These are phyloP conservation scores for Volvox africanus DNA, from an alignment of 139 green algal species.

Conservation along the genomic window DNA sequence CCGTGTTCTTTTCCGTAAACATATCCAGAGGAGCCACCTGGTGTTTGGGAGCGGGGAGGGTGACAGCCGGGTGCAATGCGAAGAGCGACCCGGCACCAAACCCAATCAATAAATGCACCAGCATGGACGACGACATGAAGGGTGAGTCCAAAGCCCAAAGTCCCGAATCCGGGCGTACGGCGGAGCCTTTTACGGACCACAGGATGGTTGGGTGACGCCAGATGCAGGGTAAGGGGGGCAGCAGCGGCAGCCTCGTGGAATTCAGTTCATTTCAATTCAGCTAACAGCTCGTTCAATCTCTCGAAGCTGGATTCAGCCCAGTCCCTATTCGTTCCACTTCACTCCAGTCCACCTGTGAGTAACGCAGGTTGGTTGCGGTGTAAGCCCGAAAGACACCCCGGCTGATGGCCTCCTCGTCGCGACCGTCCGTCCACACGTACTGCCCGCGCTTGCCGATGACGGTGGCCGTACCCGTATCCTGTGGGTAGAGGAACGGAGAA, in stretches of 20 bases:
- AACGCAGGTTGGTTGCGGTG: constrained; percentile 60
- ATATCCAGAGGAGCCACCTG: constrained; percentile 66
- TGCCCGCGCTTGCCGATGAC: constrained; percentile 66
- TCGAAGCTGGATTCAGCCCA: no score
- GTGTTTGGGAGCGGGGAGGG: no score
- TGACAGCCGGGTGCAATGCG: no score
- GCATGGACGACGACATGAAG: neutral
- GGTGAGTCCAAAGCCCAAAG: neutral
- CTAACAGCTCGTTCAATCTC: no score
- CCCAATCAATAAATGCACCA: no score
- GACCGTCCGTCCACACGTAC: constrained; percentile 66
- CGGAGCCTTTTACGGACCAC: no score
- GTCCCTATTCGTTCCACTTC: neutral
- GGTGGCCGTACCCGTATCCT: constrained; percentile 64
- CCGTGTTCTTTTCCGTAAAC: constrained; percentile 69
- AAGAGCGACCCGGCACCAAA: no score
- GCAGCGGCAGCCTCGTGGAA: no score
- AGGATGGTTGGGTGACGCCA: no score
- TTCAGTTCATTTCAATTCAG: no score
- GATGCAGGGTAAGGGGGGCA: no score
- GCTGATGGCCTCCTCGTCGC: constrained; percentile 58
- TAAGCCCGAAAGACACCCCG: constrained; percentile 58
- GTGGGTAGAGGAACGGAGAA: neutral
- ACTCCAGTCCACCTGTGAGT: constrained; percentile 36
- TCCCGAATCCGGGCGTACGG: no score